Percentiles rank a stretch among this genome's conserved stretches.
These are phyloP conservation scores for Penicillium sp. DNA, from an alignment of 2,329 filamentous ascomycete genomes.

Conservation along the genomic window DNA sequence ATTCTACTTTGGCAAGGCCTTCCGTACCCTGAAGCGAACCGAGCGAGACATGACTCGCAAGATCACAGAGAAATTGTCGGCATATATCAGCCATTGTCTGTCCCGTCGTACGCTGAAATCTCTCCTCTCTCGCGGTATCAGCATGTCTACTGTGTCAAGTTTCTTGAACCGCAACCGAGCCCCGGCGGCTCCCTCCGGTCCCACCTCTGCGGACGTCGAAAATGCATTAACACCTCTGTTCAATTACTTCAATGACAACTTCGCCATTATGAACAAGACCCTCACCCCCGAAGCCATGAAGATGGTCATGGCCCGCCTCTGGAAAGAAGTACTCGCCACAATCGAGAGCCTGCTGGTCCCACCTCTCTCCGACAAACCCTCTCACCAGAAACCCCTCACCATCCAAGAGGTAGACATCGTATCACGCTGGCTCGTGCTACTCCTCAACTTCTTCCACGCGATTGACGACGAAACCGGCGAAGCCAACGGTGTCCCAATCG, in stretches of 20 bases:
- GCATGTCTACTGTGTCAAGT: conserved; percentile 72
- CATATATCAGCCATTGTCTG: conserved; percentile 87
- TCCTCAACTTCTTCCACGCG: conserved; percentile 95
- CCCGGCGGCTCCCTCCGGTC: conserved; percentile 52
- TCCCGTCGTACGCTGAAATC: conserved; percentile 77
- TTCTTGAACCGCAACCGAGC: conserved; percentile 59
- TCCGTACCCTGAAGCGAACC: conserved; percentile 89
- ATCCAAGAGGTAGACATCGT: conserved; percentile 92
- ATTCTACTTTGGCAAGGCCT: conserved; percentile 97
- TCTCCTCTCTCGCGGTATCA: conserved; percentile 72
- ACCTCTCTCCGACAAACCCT: conserved; percentile 91
- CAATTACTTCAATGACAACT: conserved; percentile 96
- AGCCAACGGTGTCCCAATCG: conserved; percentile 82
- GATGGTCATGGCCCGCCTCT: conserved; percentile 95
- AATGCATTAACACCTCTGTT: conserved; percentile 83
- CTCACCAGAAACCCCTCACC: conserved; percentile 76
- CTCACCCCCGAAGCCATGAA: conserved; percentile 95
- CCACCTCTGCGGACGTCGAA: conserved; percentile 73
- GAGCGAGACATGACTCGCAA: conserved; percentile 98
- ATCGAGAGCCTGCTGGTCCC: conserved; percentile 89
- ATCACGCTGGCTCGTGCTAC: conserved; percentile 87
- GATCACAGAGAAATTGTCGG: conserved; percentile 96
- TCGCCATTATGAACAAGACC: conserved; percentile 97
- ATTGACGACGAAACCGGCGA: conserved; percentile 80
- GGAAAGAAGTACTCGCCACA: conserved; percentile 95